Evolutionary conservation across 768 basidiomycete species (phyloP).

Genomic region (Auricularia auricula-judae): DNA sequence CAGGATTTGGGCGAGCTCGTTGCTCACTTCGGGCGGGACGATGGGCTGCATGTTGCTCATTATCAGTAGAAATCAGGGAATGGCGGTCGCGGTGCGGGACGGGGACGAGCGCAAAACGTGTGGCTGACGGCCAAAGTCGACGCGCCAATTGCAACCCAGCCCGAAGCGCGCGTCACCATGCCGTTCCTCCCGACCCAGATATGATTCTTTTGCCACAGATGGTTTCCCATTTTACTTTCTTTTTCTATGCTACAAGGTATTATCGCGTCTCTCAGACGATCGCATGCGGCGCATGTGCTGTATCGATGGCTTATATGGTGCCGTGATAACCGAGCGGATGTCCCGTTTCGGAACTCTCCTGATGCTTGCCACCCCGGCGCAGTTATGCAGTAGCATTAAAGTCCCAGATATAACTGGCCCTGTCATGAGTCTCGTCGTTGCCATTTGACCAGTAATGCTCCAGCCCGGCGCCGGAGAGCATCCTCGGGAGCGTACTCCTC

Average conservation of each 20-base stretch:
- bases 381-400: too few relatives aligned
- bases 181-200: neutral
- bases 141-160: neutral
- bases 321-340: neutral
- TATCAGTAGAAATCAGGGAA: neutral
- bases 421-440: neutral
- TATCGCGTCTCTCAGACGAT: neutral
- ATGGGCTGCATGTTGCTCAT: slow-evolving; percentile 9
- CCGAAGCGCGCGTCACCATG: neutral
- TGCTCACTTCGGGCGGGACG: slow-evolving; percentile 46
- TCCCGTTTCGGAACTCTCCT: too few relatives aligned
- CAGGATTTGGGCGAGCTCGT: slow-evolving; percentile 72
- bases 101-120: neutral
- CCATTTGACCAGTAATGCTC: neutral
- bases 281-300: neutral
- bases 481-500: neutral
- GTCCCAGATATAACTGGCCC: too few relatives aligned
- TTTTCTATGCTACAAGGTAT: too few relatives aligned
- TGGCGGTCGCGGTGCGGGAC: neutral
- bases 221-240: too few relatives aligned
- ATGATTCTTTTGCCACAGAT: too few relatives aligned
- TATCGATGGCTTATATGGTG: neutral
- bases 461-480: neutral
- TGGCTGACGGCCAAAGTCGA: neutral
- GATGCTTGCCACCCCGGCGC: too few relatives aligned